Evolutionary conservation across 2,329 filamentous ascomycete species (phyloP).

Genomic region (Curvularia verruculosa): DNA sequence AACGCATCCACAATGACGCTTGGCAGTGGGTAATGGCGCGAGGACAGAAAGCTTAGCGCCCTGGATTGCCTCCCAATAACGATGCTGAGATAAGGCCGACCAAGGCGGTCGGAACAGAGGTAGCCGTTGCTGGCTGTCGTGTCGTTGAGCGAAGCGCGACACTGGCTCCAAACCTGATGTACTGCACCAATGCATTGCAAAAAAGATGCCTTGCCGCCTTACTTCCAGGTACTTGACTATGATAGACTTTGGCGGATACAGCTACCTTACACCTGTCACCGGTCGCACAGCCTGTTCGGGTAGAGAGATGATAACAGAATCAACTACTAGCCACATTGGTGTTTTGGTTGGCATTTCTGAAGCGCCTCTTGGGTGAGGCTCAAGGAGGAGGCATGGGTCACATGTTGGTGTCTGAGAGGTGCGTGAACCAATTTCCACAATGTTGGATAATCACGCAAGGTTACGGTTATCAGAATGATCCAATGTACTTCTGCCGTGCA

Average conservation of each 20-base stretch:
- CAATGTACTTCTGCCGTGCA: constrained; percentile 31
- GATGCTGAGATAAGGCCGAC: neutral
- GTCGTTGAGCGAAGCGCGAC: constrained; percentile 8
- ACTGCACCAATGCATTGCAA: constrained; percentile 12
- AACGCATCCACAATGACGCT: constrained; percentile 4
- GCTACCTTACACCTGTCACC: constrained; percentile 21
- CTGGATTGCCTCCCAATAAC: neutral
- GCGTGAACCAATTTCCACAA: constrained; percentile 20
- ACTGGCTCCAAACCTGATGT: constrained; percentile 1
- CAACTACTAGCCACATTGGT: constrained; percentile 8
- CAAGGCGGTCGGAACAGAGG: neutral
- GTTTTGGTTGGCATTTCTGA: neutral
- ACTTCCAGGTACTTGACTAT: too few relatives aligned
- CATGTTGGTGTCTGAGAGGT: constrained; percentile 8
- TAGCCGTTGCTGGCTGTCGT: constrained; percentile 8
- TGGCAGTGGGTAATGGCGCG: neutral
- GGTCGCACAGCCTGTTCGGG: constrained; percentile 23
- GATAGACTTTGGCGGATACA: neutral
- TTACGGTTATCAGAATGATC: constrained; percentile 23
- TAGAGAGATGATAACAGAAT: constrained; percentile 16
- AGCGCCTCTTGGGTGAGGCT: constrained; percentile 5
- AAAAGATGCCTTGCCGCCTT: constrained; percentile 3
- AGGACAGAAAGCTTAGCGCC: neutral
- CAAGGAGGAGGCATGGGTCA: constrained; percentile 12
- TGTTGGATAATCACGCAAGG: constrained; percentile 12